A percentile compares a stretch with the other conserved stretches of the same genome.
Evolutionary conservation across 2,329 filamentous ascomycete genomes (phyloP).

Genomic region (Microcera coccophila): DNA sequence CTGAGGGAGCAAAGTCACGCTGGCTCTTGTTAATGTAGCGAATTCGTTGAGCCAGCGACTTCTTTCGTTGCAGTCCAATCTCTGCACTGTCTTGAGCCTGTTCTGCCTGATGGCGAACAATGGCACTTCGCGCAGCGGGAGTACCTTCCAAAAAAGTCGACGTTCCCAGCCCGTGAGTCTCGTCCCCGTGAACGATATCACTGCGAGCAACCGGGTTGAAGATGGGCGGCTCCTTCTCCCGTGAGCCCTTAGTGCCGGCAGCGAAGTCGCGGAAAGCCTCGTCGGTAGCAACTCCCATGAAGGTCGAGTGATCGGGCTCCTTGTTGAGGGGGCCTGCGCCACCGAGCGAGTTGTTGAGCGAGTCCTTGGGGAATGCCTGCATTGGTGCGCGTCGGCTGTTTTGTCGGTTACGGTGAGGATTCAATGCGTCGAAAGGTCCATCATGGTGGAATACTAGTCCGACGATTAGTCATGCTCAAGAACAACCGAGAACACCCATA

Average conservation of each 20-base stretch:
- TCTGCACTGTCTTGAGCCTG: constrained; percentile 55
- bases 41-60: constrained; percentile 89
- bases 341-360: constrained; percentile 85
- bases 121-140: constrained; percentile 75
- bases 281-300: constrained; percentile 74
- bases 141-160: constrained; percentile 95
- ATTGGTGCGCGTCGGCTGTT: constrained; percentile 82
- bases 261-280: constrained; percentile 84
- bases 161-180: constrained; percentile 80
- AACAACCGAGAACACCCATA: constrained; percentile 21
- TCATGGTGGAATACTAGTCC: constrained; percentile 88
- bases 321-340: constrained; percentile 80
- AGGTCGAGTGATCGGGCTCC: constrained; percentile 78
- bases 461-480: constrained; percentile 5
- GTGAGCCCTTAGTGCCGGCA: constrained; percentile 31
- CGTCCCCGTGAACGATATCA: constrained; percentile 76
- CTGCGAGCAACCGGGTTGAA: constrained; percentile 67
- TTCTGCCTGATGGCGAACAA: constrained; percentile 70
- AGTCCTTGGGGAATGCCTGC: constrained; percentile 92
- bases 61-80: constrained; percentile 76
- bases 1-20: constrained; percentile 55
- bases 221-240: constrained; percentile 45
- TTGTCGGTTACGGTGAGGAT: constrained; percentile 87
- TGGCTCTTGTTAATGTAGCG: constrained; percentile 74
- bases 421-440: constrained; percentile 93